These are phyloP conservation scores for Haplosporangium sp. DNA, from an alignment of 371 early-diverging fungal genomes.

Conservation along the genomic window DNA sequence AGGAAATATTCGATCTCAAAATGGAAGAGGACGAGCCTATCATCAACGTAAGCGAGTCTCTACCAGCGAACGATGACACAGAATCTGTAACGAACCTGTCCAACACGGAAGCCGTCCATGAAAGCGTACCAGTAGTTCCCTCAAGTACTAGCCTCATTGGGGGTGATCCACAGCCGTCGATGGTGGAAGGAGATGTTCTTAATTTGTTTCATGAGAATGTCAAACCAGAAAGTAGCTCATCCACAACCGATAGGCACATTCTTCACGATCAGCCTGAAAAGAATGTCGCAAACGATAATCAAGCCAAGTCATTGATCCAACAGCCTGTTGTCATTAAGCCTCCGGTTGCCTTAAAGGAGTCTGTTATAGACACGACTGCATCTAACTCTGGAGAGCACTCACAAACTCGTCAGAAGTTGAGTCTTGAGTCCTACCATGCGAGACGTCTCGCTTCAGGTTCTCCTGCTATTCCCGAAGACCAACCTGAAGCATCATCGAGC, in stretches of 20 bases:
- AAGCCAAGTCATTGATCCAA: not conserved
- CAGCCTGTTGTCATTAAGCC: conserved; percentile 15
- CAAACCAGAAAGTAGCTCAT: conserved; percentile 18
- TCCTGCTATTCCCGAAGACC: conserved; percentile 12
- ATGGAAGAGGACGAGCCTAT: conserved; percentile 40
- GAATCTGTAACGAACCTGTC: not conserved
- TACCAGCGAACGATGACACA: not conserved
- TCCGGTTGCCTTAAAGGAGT: not conserved
- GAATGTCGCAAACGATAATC: not conserved
- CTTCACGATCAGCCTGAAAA: not conserved
- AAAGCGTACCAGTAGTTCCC: not conserved
- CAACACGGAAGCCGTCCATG: not conserved
- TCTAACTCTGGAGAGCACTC: conserved; percentile 24
- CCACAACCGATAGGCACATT: not conserved
- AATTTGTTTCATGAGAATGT: conserved; percentile 46
- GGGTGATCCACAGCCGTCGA: conserved; percentile 14
- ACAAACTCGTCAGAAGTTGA: conserved; percentile 43
- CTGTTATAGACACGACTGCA: not conserved
- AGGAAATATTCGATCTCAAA: conserved; percentile 53
- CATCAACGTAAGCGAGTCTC: not conserved
- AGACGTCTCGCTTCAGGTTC: conserved; percentile 21
- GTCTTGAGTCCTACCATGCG: conserved; percentile 48
- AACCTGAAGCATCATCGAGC: not conserved
- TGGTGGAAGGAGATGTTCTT: conserved; percentile 43
- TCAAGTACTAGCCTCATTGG: too few species aligned